Evolutionary conservation across 2,329 filamentous ascomycete species (phyloP).

Genomic region (Scedosporium boydii): DNA sequence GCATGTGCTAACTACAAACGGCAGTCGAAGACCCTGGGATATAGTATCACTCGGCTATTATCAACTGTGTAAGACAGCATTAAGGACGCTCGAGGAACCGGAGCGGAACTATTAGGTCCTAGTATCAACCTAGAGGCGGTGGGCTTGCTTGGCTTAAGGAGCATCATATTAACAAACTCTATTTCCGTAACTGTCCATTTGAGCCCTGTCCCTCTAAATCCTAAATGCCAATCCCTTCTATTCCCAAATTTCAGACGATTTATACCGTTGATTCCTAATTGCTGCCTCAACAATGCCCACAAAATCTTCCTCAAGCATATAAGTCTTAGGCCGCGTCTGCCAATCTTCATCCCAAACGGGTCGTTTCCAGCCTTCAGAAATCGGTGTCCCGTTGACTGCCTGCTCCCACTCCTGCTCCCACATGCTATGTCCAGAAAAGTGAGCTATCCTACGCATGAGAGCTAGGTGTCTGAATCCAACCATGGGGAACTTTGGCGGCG

Average conservation of each 20-base stretch:
- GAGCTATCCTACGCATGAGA: conserved; percentile 23
- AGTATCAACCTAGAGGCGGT: too few relatives aligned
- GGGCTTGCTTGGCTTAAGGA: too few relatives aligned
- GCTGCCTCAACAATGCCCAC: neutral
- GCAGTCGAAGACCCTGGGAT: too few relatives aligned
- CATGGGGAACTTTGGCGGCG: conserved; percentile 13
- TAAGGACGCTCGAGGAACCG: too few relatives aligned
- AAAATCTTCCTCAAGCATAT: neutral
- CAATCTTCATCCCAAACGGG: neutral
- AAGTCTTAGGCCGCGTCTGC: neutral
- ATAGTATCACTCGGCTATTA: too few relatives aligned
- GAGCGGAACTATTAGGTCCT: too few relatives aligned
- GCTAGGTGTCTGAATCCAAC: conserved; percentile 30
- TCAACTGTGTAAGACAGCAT: too few relatives aligned
- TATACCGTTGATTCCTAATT: neutral
- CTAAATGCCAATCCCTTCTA: too few relatives aligned
- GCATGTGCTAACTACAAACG: too few relatives aligned
- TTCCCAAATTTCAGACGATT: neutral
- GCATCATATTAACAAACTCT: too few relatives aligned
- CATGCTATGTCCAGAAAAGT: conserved; percentile 25
- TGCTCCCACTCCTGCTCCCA: conserved; percentile 6
- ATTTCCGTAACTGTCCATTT: too few relatives aligned
- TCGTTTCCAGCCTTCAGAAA: neutral
- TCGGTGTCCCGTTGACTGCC: neutral
- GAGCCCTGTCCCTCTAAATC: too few relatives aligned